phyloP scores from a whole-genome alignment of 257 asterid genomes.

The Solanum chmielewskii region DNA sequence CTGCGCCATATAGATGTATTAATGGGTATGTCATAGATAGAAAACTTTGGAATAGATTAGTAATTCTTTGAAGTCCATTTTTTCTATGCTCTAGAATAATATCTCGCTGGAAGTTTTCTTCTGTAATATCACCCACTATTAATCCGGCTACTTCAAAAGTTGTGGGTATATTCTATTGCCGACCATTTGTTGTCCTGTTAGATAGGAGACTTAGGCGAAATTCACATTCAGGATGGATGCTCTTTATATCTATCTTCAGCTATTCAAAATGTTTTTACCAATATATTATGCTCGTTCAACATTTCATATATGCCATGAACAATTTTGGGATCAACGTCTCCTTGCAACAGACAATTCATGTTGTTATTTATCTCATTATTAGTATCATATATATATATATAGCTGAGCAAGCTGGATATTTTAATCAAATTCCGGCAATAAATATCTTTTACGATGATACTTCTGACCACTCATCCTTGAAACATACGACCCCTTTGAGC shows the following conservation, averaged over 20 bases:
- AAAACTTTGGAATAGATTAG: neutral
- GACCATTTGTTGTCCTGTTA: neutral
- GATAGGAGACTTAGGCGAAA: neutral
- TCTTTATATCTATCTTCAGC: neutral
- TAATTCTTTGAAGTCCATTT: neutral
- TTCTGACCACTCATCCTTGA: neutral
- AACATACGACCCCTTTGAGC: neutral
- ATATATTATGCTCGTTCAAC: neutral
- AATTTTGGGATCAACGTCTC: neutral
- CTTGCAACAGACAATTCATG: neutral
- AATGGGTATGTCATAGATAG: too few relatives aligned
- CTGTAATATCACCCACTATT: neutral
- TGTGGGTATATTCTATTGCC: neutral
- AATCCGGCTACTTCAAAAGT: neutral
- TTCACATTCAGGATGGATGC: neutral
- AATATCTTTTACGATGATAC: neutral
- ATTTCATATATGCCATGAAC: neutral
- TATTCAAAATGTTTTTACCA: neutral
- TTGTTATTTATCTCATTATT: neutral
- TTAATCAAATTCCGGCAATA: neutral
- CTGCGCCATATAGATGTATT: neutral
- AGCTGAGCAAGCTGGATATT: neutral
- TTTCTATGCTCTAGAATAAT: neutral
- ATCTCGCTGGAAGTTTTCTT: neutral
- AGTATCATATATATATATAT: neutral